Conservation (phyloP, 2,329 filamentous ascomycete species). For the Knoxdaviesia proteae region DNA sequence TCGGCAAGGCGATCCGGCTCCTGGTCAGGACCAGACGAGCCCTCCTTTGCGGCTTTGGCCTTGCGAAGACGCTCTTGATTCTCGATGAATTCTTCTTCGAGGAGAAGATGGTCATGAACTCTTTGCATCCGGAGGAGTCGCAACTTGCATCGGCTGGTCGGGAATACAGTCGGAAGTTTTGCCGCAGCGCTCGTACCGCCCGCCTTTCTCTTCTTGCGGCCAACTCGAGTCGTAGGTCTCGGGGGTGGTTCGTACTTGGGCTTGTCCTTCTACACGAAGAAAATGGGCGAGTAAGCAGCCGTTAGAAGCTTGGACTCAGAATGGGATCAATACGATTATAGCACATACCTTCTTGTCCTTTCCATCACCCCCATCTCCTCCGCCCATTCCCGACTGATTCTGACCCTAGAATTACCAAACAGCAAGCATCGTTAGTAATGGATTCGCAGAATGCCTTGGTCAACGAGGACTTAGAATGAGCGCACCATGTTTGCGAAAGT, state of each 20-base stretch:
- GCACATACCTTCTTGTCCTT: slow-evolving; percentile 76
- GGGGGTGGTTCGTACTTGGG: slow-evolving; percentile 99
- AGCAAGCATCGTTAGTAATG: too few species aligned
- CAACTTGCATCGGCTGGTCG: slow-evolving; percentile 92
- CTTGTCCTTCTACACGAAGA: slow-evolving; percentile 71
- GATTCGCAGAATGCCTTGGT: too few species aligned
- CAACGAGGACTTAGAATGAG: too few species aligned
- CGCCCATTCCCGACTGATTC: slow-evolving; percentile 73
- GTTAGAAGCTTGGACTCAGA: neutral
- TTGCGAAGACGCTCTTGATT: slow-evolving; percentile 94
- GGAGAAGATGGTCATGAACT: slow-evolving; percentile 87
- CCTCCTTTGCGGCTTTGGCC: slow-evolving; percentile 63
- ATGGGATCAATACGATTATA: neutral
- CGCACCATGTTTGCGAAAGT: too few species aligned
- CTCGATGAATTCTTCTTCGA: slow-evolving; percentile 97
- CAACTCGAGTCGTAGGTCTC: slow-evolving; percentile 87
- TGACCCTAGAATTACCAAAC: slow-evolving; percentile 36
- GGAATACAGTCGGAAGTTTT: slow-evolving; percentile 85
- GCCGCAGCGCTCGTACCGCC: slow-evolving; percentile 84
- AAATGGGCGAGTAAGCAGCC: neutral
- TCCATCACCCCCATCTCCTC: slow-evolving; percentile 58
- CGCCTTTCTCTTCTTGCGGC: slow-evolving; percentile 94
- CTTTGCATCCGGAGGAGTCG: slow-evolving; percentile 95
- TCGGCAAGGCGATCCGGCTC: slow-evolving; percentile 71
- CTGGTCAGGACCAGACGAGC: slow-evolving; percentile 49